These are phyloP conservation scores for Pyrrhoderma noxium DNA, from an alignment of 1,284 basidiomycete genomes.

Conservation along the genomic window DNA sequence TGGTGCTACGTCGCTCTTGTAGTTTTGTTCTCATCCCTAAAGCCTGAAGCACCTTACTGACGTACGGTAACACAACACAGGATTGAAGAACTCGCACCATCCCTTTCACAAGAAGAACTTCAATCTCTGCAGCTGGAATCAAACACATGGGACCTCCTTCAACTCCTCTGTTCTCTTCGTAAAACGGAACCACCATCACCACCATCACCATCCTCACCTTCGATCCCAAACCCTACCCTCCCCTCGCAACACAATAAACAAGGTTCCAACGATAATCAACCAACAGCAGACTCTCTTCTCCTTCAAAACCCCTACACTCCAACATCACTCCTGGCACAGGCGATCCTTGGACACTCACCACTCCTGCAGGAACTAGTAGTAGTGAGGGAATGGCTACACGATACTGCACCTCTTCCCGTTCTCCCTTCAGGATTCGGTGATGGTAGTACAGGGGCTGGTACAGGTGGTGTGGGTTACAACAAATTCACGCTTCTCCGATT, in stretches of 20 bases:
- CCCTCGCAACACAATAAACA: too few species aligned
- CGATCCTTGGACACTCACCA: conserved; percentile 54
- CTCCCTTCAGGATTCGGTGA: conserved; percentile 61
- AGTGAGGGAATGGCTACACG: conserved; percentile 78
- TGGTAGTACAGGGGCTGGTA: too few species aligned
- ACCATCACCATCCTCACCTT: conserved; percentile 28
- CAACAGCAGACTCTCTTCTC: conserved; percentile 41
- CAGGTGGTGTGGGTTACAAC: conserved; percentile 43
- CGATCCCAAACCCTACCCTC: too few species aligned
- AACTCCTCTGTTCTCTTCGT: conserved; percentile 49
- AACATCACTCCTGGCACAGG: conserved; percentile 62
- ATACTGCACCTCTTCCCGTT: conserved; percentile 50
- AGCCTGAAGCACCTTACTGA: too few species aligned
- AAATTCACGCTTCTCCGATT: conserved; percentile 72
- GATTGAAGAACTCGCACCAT: too few species aligned
- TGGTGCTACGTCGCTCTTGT: too few species aligned
- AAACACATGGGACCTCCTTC: conserved; percentile 76
- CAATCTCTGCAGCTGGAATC: conserved; percentile 64
- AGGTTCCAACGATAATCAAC: too few species aligned
- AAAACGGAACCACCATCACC: conserved; percentile 45
- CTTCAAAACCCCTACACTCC: conserved; percentile 72
- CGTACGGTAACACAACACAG: too few species aligned
- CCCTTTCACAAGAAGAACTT: conserved; percentile 35
- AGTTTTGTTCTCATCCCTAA: too few species aligned
- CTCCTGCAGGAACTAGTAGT: conserved; percentile 64